These are phyloP conservation scores for Angophora floribunda DNA, from an alignment of 345 rosid species.

Conservation along the genomic window DNA sequence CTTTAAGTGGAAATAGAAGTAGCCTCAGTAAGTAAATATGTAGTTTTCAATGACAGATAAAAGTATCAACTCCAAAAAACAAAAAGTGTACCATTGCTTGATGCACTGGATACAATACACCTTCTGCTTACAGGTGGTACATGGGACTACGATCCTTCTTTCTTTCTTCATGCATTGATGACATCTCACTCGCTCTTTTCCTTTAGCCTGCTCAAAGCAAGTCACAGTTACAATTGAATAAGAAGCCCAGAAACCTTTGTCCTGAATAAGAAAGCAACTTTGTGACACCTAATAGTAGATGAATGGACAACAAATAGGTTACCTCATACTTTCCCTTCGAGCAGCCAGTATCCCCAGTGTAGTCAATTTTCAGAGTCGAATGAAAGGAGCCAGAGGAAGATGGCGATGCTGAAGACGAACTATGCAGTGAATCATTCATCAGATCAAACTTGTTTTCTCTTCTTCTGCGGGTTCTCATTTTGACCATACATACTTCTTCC, in stretches of 20 bases:
- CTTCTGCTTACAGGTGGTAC: constrained; percentile 17
- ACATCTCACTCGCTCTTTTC: constrained; percentile 16
- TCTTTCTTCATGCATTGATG: constrained; percentile 72
- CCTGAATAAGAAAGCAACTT: background rate
- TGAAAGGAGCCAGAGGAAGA: constrained; percentile 4
- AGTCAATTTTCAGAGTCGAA: constrained; percentile 10
- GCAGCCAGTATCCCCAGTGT: background rate
- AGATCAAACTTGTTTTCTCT: background rate
- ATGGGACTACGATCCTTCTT: constrained; percentile 40
- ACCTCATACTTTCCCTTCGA: background rate
- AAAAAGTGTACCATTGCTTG: constrained; percentile 41
- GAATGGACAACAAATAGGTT: constrained; percentile 5
- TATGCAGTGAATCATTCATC: background rate
- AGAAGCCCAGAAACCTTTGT: background rate
- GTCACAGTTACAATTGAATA: background rate
- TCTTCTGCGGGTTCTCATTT: background rate
- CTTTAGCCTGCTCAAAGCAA: constrained; percentile 21
- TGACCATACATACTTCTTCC: background rate
- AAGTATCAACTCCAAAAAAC: background rate
- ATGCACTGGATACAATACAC: constrained; percentile 29
- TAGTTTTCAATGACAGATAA: background rate
- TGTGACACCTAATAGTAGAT: background rate
- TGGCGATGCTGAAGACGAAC: background rate
- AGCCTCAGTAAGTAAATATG: background rate
- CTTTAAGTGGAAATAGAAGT: constrained; percentile 12